These are phyloP conservation scores for Brassica juncea DNA, from an alignment of 345 rosid genomes.

Conservation along the genomic window DNA sequence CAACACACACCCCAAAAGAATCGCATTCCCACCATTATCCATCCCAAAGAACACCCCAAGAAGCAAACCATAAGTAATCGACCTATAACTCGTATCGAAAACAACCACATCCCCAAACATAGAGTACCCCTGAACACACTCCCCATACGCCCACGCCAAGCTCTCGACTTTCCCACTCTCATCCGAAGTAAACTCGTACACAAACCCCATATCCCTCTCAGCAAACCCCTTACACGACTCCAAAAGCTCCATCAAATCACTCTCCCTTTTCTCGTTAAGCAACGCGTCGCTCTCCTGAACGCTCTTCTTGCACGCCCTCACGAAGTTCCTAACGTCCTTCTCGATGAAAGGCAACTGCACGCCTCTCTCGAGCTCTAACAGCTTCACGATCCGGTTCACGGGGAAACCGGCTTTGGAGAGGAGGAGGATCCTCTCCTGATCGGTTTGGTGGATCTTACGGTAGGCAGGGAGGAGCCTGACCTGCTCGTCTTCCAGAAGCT, in stretches of 20 bases:
- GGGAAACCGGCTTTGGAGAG: conserved; percentile 95
- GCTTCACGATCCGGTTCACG: conserved; percentile 79
- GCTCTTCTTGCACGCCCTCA: conserved; percentile 78
- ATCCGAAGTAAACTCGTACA: conserved; percentile 66
- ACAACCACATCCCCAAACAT: conserved; percentile 75
- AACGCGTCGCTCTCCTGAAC: conserved; percentile 87
- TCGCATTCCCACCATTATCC: conserved; percentile 62
- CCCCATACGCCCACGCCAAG: conserved; percentile 84
- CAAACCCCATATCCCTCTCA: conserved; percentile 70
- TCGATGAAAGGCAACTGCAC: conserved; percentile 86
- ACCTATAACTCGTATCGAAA: conserved; percentile 74
- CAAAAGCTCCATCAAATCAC: conserved; percentile 68
- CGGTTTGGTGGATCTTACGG: conserved; percentile 81
- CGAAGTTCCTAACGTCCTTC: conserved; percentile 92
- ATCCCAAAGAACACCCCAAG: conserved; percentile 86
- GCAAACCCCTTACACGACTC: conserved; percentile 70
- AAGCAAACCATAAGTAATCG: conserved; percentile 78
- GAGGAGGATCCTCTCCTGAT: conserved; percentile 84
- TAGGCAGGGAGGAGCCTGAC: conserved; percentile 93
- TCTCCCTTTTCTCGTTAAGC: conserved; percentile 72
- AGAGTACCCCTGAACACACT: conserved; percentile 57
- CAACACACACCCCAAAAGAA: conserved; percentile 78
- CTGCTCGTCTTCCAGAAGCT: conserved; percentile 89
- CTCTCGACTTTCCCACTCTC: conserved; percentile 72
- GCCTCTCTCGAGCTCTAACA: conserved; percentile 86